Base-by-base conservation (phyloP, 208 protist genomes). In the Acanthamoeba triangularis region DNA sequence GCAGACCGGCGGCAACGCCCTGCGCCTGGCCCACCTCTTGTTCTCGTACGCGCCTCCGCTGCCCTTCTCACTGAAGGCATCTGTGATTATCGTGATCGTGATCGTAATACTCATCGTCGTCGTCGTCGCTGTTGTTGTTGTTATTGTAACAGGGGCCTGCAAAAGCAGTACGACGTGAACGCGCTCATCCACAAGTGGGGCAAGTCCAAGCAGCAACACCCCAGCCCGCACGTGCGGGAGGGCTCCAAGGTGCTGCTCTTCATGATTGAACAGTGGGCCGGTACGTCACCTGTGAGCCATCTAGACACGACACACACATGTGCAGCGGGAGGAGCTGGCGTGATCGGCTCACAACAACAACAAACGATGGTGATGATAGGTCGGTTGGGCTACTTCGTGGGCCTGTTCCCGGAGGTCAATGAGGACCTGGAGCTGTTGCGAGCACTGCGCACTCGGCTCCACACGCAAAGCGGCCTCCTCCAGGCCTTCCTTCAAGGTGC, bases 1-100 rank as follows among this genome's bases (percentile, higher is more conserved):
- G 90, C 96, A 96, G 72, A 90, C 94, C 33, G 96, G 96, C 76
- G 67, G 88, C 80, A 90, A 93, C n/a, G 90, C 96, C 49, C 93
- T 95, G 25, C 93, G 95, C 52, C 90, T 96, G 35, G 96, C 96
- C 25, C 93, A 87, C 52, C 65, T 96, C 54, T 84, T 96, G 13
- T 96, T 95, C 94, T 96, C 74, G 95, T 96, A 95, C 35, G 1
- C 44, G 7, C 44, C 47, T 14, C 47, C 35, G 11, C 47, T 90
- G 1, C 82, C 23, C 28, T 41, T 41, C 23, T 44, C 16, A 7
- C 11, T 37, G 5, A 44, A 1, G 1, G 6, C 44, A 47, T 10
- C 44, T 47, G 44, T 11, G 44, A 47, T n/a, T n/a, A n/a, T 61
- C 18, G 13, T 61, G 54, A 25, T 61, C 16, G 54, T 61, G 18